Conservation (phyloP, 129 eudicot genomes). For the Centella asiatica region DNA sequence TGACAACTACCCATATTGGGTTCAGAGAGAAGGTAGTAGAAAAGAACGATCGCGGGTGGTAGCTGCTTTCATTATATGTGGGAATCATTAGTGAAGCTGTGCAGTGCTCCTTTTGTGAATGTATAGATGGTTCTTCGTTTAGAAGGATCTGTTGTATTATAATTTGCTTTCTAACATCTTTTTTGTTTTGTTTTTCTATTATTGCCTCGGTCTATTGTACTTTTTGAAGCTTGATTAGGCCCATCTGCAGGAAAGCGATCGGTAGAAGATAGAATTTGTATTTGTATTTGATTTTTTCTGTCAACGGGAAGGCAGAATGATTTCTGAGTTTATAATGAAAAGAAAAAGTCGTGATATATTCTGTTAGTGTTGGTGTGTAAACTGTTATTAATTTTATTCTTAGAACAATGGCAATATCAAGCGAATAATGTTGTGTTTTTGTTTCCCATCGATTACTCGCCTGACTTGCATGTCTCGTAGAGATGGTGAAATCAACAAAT, state of each 20-base stretch:
- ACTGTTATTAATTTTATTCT: not conserved
- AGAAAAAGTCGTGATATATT: not conserved
- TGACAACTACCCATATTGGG: too few species aligned
- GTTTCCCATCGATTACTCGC: not conserved
- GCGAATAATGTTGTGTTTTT: not conserved
- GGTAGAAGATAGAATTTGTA: not conserved
- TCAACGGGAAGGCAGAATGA: not conserved
- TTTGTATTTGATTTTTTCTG: not conserved
- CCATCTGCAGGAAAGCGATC: not conserved
- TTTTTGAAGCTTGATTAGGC: not conserved
- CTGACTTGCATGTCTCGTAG: not conserved
- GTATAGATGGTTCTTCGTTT: not conserved
- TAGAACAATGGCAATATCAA: not conserved
- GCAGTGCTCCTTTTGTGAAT: not conserved
- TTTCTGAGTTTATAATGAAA: not conserved
- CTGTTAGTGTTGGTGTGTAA: not conserved
- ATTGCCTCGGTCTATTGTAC: not conserved
- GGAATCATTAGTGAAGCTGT: too few species aligned
- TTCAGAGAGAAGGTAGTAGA: too few species aligned
- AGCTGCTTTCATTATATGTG: too few species aligned
- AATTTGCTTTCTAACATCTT: not conserved
- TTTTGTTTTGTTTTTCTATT: not conserved
- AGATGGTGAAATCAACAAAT: not conserved
- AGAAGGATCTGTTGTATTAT: not conserved
- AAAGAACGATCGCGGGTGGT: too few species aligned